A percentile compares a stretch with the other conserved stretches of the same genome.
Conservation (phyloP, 257 asterid genomes). For the Primulina huaijiensis region DNA sequence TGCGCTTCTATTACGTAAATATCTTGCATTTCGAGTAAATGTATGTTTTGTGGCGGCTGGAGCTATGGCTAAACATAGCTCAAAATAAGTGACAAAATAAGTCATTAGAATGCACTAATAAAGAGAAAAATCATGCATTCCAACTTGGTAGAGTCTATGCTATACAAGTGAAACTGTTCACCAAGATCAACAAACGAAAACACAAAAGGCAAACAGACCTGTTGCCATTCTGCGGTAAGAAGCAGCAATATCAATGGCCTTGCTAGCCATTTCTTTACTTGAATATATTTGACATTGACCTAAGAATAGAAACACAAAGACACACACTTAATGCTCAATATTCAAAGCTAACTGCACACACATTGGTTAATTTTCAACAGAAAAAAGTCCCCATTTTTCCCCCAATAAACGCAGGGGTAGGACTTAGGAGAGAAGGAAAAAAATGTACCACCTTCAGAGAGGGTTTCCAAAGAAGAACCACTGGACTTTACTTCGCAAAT, state of each 20-base stretch:
- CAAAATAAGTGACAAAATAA: neutral
- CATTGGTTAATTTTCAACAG: conserved; percentile 20
- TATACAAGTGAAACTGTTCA: neutral
- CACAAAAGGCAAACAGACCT: conserved; percentile 40
- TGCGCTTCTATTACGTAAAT: neutral
- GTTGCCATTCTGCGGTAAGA: conserved; percentile 44
- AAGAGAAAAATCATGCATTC: neutral
- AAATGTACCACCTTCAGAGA: conserved; percentile 45
- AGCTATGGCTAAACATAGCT: neutral
- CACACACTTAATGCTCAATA: conserved; percentile 2
- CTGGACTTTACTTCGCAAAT: conserved; percentile 61
- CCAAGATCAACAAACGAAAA: conserved; percentile 15
- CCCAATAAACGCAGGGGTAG: neutral
- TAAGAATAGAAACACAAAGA: conserved; percentile 22
- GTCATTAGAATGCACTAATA: neutral
- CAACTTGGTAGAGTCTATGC: neutral
- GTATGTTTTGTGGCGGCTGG: neutral
- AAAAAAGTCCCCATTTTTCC: neutral
- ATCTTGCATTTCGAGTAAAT: neutral
- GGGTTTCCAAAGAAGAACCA: conserved; percentile 55
- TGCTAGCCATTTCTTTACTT: conserved; percentile 46
- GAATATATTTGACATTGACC: conserved; percentile 56
- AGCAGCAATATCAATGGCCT: conserved; percentile 52
- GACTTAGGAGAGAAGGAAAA: neutral
- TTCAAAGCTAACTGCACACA: neutral